Percentiles rank a stretch among this genome's conserved stretches.
Conservation (phyloP, 108 stramenopile species). For the Bacterosira constricta region DNA sequence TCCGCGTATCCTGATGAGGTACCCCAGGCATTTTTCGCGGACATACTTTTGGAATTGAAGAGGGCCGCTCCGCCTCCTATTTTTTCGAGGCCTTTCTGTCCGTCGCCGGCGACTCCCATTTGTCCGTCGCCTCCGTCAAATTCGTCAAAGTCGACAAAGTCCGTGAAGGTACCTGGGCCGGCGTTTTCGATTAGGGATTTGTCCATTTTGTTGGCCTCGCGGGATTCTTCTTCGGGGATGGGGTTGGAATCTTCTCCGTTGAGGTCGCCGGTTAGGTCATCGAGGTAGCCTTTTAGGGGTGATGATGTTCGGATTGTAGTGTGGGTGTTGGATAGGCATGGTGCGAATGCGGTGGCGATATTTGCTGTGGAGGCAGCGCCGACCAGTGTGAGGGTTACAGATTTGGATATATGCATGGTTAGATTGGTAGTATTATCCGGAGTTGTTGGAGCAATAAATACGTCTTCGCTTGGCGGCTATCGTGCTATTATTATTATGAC, state of each 20-base stretch:
- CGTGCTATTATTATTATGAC: no score
- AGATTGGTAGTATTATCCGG: neutral
- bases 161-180: conserved; percentile 66
- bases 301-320: no score
- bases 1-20: conserved; percentile 78
- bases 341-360: conserved; percentile 6
- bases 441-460: no score
- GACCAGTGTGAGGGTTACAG: conserved; percentile 3
- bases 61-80: conserved; percentile 39
- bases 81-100: conserved; percentile 62
- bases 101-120: conserved; percentile 93
- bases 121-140: conserved; percentile 80
- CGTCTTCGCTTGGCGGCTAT: no score
- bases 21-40: conserved; percentile 88
- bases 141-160: conserved; percentile 81
- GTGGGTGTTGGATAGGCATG: no score
- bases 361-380: conserved; percentile 5
- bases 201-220: conserved; percentile 58
- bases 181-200: conserved; percentile 51
- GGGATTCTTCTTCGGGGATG: conserved; percentile 26
- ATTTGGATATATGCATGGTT: conserved; percentile 25
- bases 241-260: conserved; percentile 26
- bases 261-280: conserved; percentile 50
- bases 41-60: conserved; percentile 68
- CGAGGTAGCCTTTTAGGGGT: conserved; percentile 58